Base-by-base conservation (phyloP, 2,329 filamentous ascomycete species). In the Monosporascus sp. region DNA sequence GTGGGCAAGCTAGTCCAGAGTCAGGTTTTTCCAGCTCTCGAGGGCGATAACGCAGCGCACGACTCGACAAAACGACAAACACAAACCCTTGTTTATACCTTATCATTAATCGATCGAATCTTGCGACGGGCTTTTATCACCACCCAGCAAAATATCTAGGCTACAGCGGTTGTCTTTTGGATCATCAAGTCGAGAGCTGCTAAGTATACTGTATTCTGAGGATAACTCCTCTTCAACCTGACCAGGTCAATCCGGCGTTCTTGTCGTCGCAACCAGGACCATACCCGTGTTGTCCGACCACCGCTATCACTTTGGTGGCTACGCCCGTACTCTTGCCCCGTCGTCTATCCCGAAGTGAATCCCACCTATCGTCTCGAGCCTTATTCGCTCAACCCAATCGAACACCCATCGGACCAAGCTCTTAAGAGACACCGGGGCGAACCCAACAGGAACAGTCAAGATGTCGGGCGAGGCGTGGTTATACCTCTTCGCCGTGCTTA, bases 401-500 rank as follows among this genome's bases (percentile, higher is more conserved):
- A 43, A 19, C 8, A 14, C 24, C 22, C 14, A 31, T 46, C 43
- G 16, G 22, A 46, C 43, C 43, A 31, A 46, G 24, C 40, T 43
- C 40, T 8, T 20, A 6, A 16, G 14, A 24, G 11, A 14, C 4
- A 4, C 40, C 40, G 3, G 40, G 47, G 37, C 17, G n/a, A 37
- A 48, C 45, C 31, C 49, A 53, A 24, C 47, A 49, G 54, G 53
- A 58, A 55, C 58, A 52, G 57, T 60, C 68, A 77, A 67, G 62
- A 97, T 97, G 92, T 96, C 92, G 69, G 92, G 92, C 75, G 92
- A 97, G 84, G 92, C 92, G 73, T 97, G 94, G 94, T 81, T 99
- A 73, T 99, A 95, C 80, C 86, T 99, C 68, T 82, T 99, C 76
- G 87, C 93, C 77, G 95, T 99, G 75, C 84, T 99, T 72, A 95